Evolutionary conservation across 495 filamentous ascomycete species (phyloP), one percentile per base, ranked within the genome.

Genomic region (Neurospora sp.): DNA sequence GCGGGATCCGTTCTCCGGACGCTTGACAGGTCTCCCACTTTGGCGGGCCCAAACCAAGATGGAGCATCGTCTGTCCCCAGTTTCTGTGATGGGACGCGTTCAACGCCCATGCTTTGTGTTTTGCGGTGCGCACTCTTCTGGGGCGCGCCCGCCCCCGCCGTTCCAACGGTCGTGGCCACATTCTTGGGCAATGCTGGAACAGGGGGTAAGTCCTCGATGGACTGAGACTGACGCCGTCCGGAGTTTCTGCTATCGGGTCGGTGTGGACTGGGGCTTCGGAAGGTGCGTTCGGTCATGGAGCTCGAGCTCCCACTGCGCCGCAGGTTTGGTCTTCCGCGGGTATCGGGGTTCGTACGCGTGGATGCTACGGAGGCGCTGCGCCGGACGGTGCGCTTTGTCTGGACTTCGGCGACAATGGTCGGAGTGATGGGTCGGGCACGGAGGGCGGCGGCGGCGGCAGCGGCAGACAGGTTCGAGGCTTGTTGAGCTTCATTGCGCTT

Each of bases 221-320:
- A 74, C 22, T 75, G 75, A 42, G 38, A 73, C 70, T 76, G 74
- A 1, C 69, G 76, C 2, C 75, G 78, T 45, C 79, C 79, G 75
- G 75, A 83, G 81, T 61, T 86, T 84, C 45, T 83, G 80, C 70
- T 84, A 77, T 68, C 31, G 12, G 69, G 87, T 81, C 81, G 82
- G 83, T 74, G 93, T 84, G 73, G 93, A 87, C 71, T 89, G 80
- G 74, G 91, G 84, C 72, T 82, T 73, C 94, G 88, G 81, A 97
- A 97, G 1, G 93, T 93, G 45, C 94, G 87, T 74, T 93, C 91
- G 48, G 87, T 90, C 94, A 97, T 97, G 39, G 93, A 97, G 16
- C 89, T 87, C 61, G 85, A 88, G 80, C 94, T 97, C 38, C 82
- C 87, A 38, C 85, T 84, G 65, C 94, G 85, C 71, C 88, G 86